Percentiles rank a stretch among this genome's conserved stretches.
Evolutionary conservation across 306 rosid genomes (phyloP).

Genomic region (Hippophae tibetana): DNA sequence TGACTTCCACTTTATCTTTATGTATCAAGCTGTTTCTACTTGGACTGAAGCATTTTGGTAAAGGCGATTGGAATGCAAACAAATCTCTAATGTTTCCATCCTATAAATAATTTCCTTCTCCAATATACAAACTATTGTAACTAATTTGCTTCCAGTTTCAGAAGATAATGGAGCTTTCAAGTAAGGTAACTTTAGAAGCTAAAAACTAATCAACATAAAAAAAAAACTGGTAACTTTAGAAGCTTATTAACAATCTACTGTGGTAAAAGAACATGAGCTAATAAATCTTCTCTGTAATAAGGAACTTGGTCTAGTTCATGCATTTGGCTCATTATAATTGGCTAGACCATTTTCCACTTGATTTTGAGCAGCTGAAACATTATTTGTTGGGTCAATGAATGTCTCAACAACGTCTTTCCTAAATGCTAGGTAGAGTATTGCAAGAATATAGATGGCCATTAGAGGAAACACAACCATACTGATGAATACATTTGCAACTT

Average conservation of each 20-base stretch:
- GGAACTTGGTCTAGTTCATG: slow-evolving; percentile 27
- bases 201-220: no score
- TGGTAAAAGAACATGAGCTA: slow-evolving; percentile 45
- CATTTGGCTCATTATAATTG: slow-evolving; percentile 16
- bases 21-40: slow-evolving; percentile 50
- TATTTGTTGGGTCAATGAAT: slow-evolving; percentile 27
- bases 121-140: no score
- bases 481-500: slow-evolving; percentile 49
- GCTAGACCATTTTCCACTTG: slow-evolving; percentile 42
- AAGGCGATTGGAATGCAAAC: slow-evolving; percentile 69
- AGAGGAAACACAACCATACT: slow-evolving; percentile 72
- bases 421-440: slow-evolving; percentile 50
- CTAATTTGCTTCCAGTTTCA: no score
- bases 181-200: no score
- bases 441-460: slow-evolving; percentile 45
- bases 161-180: no score
- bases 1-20: no score
- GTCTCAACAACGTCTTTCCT: slow-evolving; percentile 60
- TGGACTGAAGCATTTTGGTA: slow-evolving; percentile 60
- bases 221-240: background rate
- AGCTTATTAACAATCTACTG: slow-evolving; percentile 1
- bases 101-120: no score
- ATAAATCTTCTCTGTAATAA: slow-evolving; percentile 49
- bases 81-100: no score
- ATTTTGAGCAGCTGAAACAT: slow-evolving; percentile 34